phyloP scores from a whole-genome alignment of 257 asterid species.

The Solanum sitiens region DNA sequence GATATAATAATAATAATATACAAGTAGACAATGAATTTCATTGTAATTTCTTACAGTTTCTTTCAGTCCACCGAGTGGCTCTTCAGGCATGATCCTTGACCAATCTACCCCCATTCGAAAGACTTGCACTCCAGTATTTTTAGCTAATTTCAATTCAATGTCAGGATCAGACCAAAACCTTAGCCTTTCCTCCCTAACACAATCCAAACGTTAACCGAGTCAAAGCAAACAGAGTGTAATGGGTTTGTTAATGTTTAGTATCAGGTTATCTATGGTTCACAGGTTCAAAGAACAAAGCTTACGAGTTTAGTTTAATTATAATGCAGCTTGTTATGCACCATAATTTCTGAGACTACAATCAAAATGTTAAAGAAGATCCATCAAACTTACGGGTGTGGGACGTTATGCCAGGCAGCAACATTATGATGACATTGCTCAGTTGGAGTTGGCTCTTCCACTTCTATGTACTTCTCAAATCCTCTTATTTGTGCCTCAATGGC shows the following conservation, averaged over 20 bases:
- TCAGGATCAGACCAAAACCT: conserved; percentile 99
- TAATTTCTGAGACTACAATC: neutral
- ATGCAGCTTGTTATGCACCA: neutral
- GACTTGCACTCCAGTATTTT: conserved; percentile 77
- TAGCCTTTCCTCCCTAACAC: conserved; percentile 86
- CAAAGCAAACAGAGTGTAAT: neutral
- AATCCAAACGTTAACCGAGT: neutral
- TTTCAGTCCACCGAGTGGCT: conserved; percentile 51
- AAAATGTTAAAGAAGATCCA: neutral
- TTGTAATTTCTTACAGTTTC: conserved; percentile 42
- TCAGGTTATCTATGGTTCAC: neutral
- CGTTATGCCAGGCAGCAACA: conserved; percentile 97
- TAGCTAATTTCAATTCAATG: conserved; percentile 81
- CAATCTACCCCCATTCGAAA: conserved; percentile 97
- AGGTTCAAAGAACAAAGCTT: neutral
- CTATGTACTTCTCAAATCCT: conserved; percentile 66
- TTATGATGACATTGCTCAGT: conserved; percentile 67
- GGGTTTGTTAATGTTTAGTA: neutral
- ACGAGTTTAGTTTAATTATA: neutral
- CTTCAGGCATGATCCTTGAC: conserved; percentile 91
- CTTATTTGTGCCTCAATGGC: conserved; percentile 91
- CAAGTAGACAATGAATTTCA: neutral
- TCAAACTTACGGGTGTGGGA: conserved; percentile 82
- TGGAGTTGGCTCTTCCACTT: conserved; percentile 42
- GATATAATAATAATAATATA: neutral